Evolutionary conservation across 1,284 basidiomycete species (phyloP), one percentile per base, ranked within the genome.

Genomic region (Anthracocystis setariae): DNA sequence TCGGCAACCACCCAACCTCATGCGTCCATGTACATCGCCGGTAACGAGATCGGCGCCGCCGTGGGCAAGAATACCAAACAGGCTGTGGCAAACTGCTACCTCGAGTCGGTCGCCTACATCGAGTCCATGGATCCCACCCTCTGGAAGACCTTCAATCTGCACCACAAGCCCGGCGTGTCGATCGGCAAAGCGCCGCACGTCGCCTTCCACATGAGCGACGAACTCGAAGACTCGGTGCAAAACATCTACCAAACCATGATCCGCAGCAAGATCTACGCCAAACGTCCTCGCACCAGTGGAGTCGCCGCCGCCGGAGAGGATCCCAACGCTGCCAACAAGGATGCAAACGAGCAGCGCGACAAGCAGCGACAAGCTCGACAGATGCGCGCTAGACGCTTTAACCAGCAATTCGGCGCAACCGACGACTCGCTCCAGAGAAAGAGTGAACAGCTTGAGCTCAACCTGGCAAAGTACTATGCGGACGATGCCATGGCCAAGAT

Each of bases 91-190:
- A 87, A 87, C 63, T 92, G 91, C 81, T 95, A 92, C 82, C 87
- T 97, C 61, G 94, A 97, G 80, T 92, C 94, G 52, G 89, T 90
- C 0, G 87, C 89, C 47, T 94, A 95, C 83, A 87, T 98, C 67
- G 92, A 94, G 77, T 86, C 86, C 61, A 93, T 91, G 78, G 94
- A 97, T 82, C 86, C 87, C 0, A 86, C 86, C 2, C 86, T 97
- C 20, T 98, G 94, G 93, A 85, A 86, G 60, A 85, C 87, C 21
- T 97, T 91, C 81, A 82, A 84, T 33, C 54, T 76, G 23, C 78
- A 75, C 44, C 78, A 78, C 43, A 81, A 83, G 66, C 74, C 77
- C 0, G 75, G 76, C 45, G 60, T 65, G 53, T 56, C 75, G 8
- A 76, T 84, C 45, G 89, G 90, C 15, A 84, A 90, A 73, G 90